phyloP scores from a whole-genome alignment of 208 protist species.

The Acanthamoeba lenticulata region DNA sequence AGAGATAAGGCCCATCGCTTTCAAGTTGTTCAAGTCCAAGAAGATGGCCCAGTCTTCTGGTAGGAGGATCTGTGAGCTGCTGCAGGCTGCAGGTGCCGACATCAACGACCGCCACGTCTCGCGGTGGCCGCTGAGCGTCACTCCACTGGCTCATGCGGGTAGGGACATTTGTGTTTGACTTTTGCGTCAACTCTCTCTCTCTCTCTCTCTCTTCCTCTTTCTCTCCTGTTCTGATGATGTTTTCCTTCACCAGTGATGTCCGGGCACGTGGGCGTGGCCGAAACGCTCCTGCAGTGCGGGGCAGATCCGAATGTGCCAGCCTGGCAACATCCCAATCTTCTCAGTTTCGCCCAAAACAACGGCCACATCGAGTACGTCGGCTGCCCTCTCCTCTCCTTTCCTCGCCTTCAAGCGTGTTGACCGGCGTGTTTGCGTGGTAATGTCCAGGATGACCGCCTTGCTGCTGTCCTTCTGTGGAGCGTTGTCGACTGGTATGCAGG shows the following conservation, averaged over 20 bases:
- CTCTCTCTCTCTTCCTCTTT: background rate
- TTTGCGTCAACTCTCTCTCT: background rate
- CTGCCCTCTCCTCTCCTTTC: background rate
- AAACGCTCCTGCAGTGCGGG: background rate
- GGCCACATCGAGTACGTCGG: background rate
- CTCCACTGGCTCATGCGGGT: background rate
- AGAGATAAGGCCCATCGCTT: too few relatives aligned
- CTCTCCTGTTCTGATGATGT: background rate
- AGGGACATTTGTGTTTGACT: too few relatives aligned
- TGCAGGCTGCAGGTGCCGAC: background rate
- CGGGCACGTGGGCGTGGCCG: background rate
- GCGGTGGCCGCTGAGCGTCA: background rate
- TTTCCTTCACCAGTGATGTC: background rate
- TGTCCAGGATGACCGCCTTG: background rate
- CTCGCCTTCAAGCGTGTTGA: background rate
- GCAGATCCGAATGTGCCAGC: background rate
- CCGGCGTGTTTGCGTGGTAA: background rate
- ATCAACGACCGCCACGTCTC: background rate
- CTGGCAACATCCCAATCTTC: background rate
- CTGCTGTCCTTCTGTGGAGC: background rate
- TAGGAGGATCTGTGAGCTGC: background rate
- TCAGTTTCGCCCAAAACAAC: background rate
- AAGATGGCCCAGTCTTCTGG: background rate
- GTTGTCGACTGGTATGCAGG: too few relatives aligned
- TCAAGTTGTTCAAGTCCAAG: background rate